phyloP scores from a whole-genome alignment of 2,329 filamentous ascomycete genomes.

The Fusarium gaditjirri region DNA sequence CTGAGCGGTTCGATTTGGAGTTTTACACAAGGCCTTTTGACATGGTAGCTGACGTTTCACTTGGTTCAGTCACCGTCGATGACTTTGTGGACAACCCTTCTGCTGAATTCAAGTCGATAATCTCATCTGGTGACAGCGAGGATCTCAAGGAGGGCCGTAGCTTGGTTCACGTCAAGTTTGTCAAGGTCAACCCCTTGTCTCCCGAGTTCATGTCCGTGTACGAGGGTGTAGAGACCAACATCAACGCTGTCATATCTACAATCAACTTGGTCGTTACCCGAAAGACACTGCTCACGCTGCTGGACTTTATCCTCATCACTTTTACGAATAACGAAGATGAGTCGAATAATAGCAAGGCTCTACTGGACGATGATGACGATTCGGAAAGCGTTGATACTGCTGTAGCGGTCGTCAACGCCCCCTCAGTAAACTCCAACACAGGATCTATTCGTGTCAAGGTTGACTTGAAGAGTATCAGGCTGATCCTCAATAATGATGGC shows the following conservation, averaged over 20 bases:
- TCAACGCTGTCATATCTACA: slow-evolving; percentile 90
- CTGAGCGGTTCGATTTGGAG: slow-evolving; percentile 86
- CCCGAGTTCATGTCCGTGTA: slow-evolving; percentile 94
- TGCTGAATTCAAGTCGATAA: slow-evolving; percentile 94
- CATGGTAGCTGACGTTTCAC: slow-evolving; percentile 89
- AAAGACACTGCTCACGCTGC: slow-evolving; percentile 87
- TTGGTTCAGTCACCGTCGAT: slow-evolving; percentile 88
- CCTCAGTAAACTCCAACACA: slow-evolving; percentile 51
- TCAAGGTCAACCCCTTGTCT: slow-evolving; percentile 88
- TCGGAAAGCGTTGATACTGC: slow-evolving; percentile 53
- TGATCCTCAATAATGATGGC: slow-evolving; percentile 97
- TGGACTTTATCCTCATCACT: slow-evolving; percentile 94
- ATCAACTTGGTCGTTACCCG: slow-evolving; percentile 96
- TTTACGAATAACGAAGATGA: slow-evolving; percentile 74
- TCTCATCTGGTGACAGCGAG: slow-evolving; percentile 81
- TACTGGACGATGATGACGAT: slow-evolving; percentile 50
- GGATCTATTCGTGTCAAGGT: slow-evolving; percentile 94
- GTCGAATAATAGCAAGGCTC: slow-evolving; percentile 49
- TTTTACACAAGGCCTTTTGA: slow-evolving; percentile 91
- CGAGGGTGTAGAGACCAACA: slow-evolving; percentile 91
- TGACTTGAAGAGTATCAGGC: slow-evolving; percentile 89
- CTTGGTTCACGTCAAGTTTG: slow-evolving; percentile 88
- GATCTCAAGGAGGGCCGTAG: slow-evolving; percentile 83
- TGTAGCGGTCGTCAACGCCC: slow-evolving; percentile 41
- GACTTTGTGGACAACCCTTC: slow-evolving; percentile 92